A percentile compares a stretch with the other conserved stretches of the same genome.
These are phyloP conservation scores for Lachancea fermentati DNA, from an alignment of 805 yeast genomes.

Conservation along the genomic window DNA sequence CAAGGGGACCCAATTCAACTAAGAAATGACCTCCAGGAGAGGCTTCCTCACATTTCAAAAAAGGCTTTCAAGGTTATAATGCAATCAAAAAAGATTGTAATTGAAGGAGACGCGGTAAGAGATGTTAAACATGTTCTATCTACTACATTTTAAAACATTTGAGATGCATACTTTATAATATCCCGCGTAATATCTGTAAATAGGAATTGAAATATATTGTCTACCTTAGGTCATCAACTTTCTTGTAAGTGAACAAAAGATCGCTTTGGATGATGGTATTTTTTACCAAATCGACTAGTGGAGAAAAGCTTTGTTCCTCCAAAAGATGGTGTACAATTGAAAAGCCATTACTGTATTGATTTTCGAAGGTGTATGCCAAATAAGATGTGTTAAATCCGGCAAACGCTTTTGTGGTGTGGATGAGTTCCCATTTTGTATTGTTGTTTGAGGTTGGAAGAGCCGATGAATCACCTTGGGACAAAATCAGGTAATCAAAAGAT, in stretches of 20 bases:
- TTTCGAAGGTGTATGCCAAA: slow-evolving; percentile 13
- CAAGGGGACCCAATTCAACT: slow-evolving; percentile 62
- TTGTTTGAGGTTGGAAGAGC: slow-evolving; percentile 23
- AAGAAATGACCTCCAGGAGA: slow-evolving; percentile 55
- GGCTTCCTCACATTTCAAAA: slow-evolving; percentile 44
- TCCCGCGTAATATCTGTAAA: slow-evolving; percentile 9
- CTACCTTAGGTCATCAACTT: slow-evolving; percentile 3
- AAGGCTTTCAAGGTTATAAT: slow-evolving; percentile 43
- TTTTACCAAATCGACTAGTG: slow-evolving; percentile 15
- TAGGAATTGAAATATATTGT: slow-evolving; percentile 9
- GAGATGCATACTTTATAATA: neutral
- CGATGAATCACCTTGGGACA: slow-evolving; percentile 28
- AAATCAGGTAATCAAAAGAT: slow-evolving; percentile 46
- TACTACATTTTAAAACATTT: slow-evolving; percentile 13
- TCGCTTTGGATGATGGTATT: slow-evolving; percentile 22
- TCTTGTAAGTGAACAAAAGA: slow-evolving; percentile 30
- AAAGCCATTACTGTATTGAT: slow-evolving; percentile 17
- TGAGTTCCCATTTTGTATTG: slow-evolving; percentile 37
- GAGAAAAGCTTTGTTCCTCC: slow-evolving; percentile 11
- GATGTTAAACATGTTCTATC: slow-evolving; percentile 31
- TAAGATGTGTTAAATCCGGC: slow-evolving; percentile 35
- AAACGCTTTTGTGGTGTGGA: slow-evolving; percentile 37
- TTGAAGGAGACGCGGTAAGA: slow-evolving; percentile 42
- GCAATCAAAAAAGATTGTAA: slow-evolving; percentile 48
- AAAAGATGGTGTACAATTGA: slow-evolving; percentile 13